Evolutionary conservation across 2,329 filamentous ascomycete species (phyloP).

Genomic region (Verticillium nubilum): DNA sequence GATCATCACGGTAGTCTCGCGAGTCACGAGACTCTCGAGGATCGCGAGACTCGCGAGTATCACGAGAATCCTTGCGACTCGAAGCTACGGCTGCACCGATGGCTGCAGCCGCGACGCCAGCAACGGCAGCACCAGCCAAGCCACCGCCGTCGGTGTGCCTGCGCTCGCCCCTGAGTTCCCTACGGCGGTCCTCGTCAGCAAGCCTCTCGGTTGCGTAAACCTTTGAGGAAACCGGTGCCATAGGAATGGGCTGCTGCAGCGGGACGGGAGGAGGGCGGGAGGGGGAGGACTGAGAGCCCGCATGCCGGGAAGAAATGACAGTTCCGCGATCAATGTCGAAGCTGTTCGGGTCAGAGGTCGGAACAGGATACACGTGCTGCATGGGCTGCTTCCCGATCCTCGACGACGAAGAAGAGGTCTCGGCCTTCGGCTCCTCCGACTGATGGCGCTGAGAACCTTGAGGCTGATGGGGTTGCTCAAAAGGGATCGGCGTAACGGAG

Average conservation of each 20-base stretch:
- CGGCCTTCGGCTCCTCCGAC: slow-evolving; percentile 28
- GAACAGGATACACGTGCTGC: slow-evolving; percentile 61
- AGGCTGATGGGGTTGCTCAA: not conserved
- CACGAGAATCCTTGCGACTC: slow-evolving; percentile 20
- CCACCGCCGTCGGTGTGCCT: slow-evolving; percentile 30
- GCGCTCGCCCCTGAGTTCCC: slow-evolving; percentile 22
- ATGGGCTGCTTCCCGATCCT: slow-evolving; percentile 31
- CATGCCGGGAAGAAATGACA: slow-evolving; percentile 34
- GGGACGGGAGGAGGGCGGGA: slow-evolving; percentile 55
- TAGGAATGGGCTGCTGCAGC: slow-evolving; percentile 81
- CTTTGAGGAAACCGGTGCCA: slow-evolving; percentile 63
- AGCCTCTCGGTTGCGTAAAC: slow-evolving; percentile 53
- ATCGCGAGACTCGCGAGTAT: slow-evolving; percentile 5
- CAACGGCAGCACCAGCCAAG: slow-evolving; percentile 38
- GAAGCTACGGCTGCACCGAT: slow-evolving; percentile 40
- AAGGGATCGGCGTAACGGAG: not conserved
- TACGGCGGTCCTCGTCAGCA: slow-evolving; percentile 29
- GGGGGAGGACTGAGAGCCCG: slow-evolving; percentile 32
- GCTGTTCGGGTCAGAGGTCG: slow-evolving; percentile 57
- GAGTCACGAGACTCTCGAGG: slow-evolving; percentile 10
- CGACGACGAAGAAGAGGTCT: slow-evolving; percentile 27
- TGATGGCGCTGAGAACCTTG: slow-evolving; percentile 21
- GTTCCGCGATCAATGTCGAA: slow-evolving; percentile 55
- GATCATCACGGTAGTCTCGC: slow-evolving; percentile 14
- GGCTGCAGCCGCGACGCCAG: slow-evolving; percentile 42